Evolutionary conservation across 2,329 filamentous ascomycete genomes (phyloP).

Genomic region (Trichoderma atroviride): DNA sequence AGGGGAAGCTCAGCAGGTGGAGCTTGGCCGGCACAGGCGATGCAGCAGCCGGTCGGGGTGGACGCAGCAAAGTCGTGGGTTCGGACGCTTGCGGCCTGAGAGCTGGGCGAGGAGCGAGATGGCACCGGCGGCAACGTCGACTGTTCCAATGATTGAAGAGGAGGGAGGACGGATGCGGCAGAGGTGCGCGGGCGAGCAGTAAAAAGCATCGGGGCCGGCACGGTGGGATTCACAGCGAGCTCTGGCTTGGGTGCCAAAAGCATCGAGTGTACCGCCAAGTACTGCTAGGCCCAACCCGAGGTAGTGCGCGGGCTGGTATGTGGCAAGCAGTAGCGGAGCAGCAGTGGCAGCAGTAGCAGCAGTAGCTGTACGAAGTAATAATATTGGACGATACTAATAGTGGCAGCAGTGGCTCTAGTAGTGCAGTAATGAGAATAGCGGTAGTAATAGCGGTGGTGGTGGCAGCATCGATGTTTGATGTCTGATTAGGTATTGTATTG

Average conservation of each 20-base stretch:
- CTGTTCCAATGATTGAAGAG: background rate
- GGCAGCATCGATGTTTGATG: too few relatives aligned
- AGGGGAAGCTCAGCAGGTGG: slow-evolving; percentile 18
- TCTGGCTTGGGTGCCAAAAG: background rate
- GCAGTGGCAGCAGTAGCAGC: too few relatives aligned
- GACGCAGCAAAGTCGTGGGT: background rate
- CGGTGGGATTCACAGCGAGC: slow-evolving; percentile 11
- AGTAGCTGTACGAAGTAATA: background rate
- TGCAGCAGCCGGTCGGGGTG: background rate
- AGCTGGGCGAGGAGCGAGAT: background rate
- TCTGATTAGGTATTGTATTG: too few relatives aligned
- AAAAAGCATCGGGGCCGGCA: background rate
- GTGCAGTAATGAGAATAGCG: too few relatives aligned
- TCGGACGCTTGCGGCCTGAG: background rate
- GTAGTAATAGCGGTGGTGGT: too few relatives aligned
- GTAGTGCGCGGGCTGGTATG: background rate
- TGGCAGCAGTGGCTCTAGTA: too few relatives aligned
- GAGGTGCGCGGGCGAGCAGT: background rate
- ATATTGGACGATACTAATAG: too few relatives aligned
- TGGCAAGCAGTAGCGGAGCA: too few relatives aligned
- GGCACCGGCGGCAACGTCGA: background rate
- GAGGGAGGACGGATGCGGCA: background rate
- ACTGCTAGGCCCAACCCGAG: background rate
- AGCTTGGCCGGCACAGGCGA: slow-evolving; percentile 8
- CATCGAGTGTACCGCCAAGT: background rate